Evolutionary conservation across 805 yeast genomes (phyloP).

Genomic region (Saturnispora gosingensis): DNA sequence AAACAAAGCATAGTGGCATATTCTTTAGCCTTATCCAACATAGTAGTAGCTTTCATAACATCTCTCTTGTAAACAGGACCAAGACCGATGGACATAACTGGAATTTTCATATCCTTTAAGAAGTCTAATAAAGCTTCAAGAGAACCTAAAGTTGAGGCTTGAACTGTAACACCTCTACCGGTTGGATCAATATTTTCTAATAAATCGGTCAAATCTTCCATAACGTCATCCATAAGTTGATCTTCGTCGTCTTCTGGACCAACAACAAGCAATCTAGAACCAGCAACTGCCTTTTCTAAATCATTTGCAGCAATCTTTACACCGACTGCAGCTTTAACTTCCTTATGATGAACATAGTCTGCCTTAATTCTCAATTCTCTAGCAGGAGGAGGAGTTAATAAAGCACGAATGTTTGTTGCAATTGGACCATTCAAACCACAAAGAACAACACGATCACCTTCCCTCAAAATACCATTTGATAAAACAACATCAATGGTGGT

Average conservation of each 20-base stretch:
- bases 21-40: slow-evolving; percentile 95
- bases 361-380: slow-evolving; percentile 94
- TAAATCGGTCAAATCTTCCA: slow-evolving; percentile 95
- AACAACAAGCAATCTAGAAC: slow-evolving; percentile 89
- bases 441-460: slow-evolving; percentile 89
- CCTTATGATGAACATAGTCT: slow-evolving; percentile 94
- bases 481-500: slow-evolving; percentile 96
- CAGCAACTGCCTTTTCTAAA: slow-evolving; percentile 97
- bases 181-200: slow-evolving; percentile 90
- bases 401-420: slow-evolving; percentile 90
- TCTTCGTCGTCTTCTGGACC: slow-evolving; percentile 98
- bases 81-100: slow-evolving; percentile 95
- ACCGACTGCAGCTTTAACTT: slow-evolving; percentile 98
- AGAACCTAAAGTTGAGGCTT: slow-evolving; percentile 97
- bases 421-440: slow-evolving; percentile 99
- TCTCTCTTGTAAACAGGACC: slow-evolving; percentile 98
- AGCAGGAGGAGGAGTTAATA: slow-evolving; percentile 94
- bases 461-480: slow-evolving; percentile 91
- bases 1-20: slow-evolving; percentile 97
- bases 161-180: slow-evolving; percentile 97
- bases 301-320: slow-evolving; percentile 97
- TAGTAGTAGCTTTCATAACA: slow-evolving; percentile 93
- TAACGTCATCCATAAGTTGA: slow-evolving; percentile 93
- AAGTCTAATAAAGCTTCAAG: slow-evolving; percentile 94
- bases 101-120: slow-evolving; percentile 97